A percentile compares a stretch with the other conserved stretches of the same genome.
Evolutionary conservation across 495 filamentous ascomycete genomes (phyloP).

Genomic region (Penicillium bovifimosum): DNA sequence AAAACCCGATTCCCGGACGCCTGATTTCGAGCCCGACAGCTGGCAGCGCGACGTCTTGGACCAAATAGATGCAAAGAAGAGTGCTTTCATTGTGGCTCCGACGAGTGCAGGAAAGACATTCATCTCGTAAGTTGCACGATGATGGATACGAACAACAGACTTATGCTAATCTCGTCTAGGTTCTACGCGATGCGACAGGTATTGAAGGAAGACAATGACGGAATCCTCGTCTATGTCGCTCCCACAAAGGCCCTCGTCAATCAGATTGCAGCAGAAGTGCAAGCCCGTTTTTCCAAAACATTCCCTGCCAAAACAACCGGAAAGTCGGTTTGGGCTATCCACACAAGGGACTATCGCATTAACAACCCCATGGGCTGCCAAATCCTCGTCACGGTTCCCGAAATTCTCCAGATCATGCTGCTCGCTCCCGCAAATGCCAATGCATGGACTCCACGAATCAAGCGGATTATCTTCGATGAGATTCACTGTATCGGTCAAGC

Average conservation of each 20-base stretch:
- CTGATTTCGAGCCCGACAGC: conserved; percentile 62
- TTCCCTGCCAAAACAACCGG: conserved; percentile 45
- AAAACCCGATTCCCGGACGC: conserved; percentile 55
- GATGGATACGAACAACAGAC: background rate
- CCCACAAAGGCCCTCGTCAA: conserved; percentile 81
- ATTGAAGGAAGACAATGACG: conserved; percentile 58
- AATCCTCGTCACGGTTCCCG: conserved; percentile 69
- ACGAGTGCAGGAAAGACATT: conserved; percentile 66
- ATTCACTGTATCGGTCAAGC: conserved; percentile 76
- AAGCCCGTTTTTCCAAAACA: conserved; percentile 61
- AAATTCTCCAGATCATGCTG: conserved; percentile 75
- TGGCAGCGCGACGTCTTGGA: conserved; percentile 75
- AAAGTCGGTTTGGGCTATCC: conserved; percentile 71
- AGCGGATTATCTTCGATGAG: conserved; percentile 77
- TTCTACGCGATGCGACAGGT: conserved; percentile 81
- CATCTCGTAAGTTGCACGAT: conserved; percentile 34
- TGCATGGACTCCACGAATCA: conserved; percentile 60
- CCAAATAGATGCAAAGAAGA: conserved; percentile 60
- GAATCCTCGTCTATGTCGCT: conserved; percentile 70
- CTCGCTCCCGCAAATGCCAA: conserved; percentile 61
- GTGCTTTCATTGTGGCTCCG: conserved; percentile 70
- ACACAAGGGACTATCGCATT: conserved; percentile 67
- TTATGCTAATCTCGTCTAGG: conserved; percentile 8
- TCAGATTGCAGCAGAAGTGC: conserved; percentile 73
- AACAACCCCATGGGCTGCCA: conserved; percentile 68